phyloP scores from a whole-genome alignment of 2,329 filamentous ascomycete species.

The Ascosphaera aggregata region DNA sequence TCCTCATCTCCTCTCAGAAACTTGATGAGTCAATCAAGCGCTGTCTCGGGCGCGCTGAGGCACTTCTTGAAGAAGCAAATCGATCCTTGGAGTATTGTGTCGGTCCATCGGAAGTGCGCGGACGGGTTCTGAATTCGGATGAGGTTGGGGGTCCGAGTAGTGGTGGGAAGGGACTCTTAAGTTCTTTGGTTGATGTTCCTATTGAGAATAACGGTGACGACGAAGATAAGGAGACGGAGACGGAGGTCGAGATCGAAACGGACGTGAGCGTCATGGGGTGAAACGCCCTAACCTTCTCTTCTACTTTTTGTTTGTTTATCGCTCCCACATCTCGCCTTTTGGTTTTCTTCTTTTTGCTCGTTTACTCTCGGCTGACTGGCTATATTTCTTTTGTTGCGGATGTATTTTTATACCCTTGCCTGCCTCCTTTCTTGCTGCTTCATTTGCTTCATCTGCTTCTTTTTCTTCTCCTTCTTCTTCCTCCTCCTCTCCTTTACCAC shows the following conservation, averaged over 20 bases:
- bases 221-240: neutral
- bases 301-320: neutral
- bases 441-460: neutral
- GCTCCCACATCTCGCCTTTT: neutral
- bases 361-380: neutral
- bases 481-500: too few relatives aligned
- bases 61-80: conserved; percentile 68
- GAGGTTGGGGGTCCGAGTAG: conserved; percentile 26
- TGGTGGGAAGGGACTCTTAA: conserved; percentile 13
- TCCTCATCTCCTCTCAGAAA: conserved; percentile 75
- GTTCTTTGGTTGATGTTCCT: conserved; percentile 9
- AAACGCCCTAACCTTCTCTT: neutral
- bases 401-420: neutral
- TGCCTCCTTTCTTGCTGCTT: neutral
- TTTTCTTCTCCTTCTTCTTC: too few relatives aligned
- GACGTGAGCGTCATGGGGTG: neutral
- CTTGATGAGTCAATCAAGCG: conserved; percentile 86
- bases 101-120: conserved; percentile 56
- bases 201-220: neutral
- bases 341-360: neutral
- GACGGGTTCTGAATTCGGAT: conserved; percentile 50
- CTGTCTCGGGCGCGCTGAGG: conserved; percentile 75
- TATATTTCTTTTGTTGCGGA: neutral
- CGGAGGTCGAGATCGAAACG: neutral
- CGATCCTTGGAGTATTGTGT: conserved; percentile 73